A percentile compares a stretch with the other conserved stretches of the same genome.
Evolutionary conservation across 805 yeast genomes (phyloP).

Genomic region (Yarrowia sp.): DNA sequence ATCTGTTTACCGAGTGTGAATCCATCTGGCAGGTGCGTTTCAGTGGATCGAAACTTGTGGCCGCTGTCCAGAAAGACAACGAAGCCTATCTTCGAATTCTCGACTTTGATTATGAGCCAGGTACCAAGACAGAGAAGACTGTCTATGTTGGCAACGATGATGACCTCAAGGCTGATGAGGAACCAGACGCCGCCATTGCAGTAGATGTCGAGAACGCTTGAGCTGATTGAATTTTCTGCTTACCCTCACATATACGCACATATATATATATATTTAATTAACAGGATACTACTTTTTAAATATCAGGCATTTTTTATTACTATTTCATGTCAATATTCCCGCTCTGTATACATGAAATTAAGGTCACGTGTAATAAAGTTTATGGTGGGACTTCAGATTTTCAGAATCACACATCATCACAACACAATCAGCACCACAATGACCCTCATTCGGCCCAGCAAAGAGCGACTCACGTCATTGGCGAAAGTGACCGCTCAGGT

Average conservation of each 20-base stretch:
- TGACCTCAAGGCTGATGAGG: background rate
- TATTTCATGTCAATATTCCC: background rate
- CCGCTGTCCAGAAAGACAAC: constrained; percentile 81
- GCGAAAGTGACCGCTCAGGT: constrained; percentile 48
- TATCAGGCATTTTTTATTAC: background rate
- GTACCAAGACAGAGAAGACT: constrained; percentile 26
- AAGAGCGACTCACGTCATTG: constrained; percentile 44
- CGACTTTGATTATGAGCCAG: constrained; percentile 65
- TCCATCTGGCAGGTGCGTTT: constrained; percentile 95
- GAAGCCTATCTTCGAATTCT: constrained; percentile 82
- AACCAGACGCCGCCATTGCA: background rate
- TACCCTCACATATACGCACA: background rate
- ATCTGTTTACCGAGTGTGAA: constrained; percentile 76
- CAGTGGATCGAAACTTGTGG: constrained; percentile 82
- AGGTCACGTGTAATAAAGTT: constrained; percentile 26
- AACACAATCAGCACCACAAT: constrained; percentile 5
- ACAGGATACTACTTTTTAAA: constrained; percentile 17
- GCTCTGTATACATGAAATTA: background rate
- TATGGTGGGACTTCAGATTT: background rate
- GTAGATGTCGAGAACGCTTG: background rate
- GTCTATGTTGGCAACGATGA: constrained; percentile 32
- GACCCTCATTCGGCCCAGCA: constrained; percentile 25
- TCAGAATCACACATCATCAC: constrained; percentile 10
- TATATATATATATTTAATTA: constrained; percentile 16
- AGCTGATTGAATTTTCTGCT: background rate